These are phyloP conservation scores for Lojkania enalia DNA, from an alignment of 2,329 filamentous ascomycete species.

Conservation along the genomic window DNA sequence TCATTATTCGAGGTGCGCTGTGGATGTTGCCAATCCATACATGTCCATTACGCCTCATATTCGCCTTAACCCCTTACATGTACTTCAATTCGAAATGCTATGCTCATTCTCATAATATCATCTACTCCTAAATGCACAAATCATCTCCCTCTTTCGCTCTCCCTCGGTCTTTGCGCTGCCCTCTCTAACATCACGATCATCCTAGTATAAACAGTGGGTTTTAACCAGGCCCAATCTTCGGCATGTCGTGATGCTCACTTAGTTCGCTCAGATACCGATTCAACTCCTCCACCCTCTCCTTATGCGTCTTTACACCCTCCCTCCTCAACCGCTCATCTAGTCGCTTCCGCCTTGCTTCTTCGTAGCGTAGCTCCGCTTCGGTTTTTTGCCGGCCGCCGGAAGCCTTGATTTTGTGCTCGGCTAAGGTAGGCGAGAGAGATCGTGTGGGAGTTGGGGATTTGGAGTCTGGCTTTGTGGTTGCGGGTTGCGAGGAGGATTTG, in stretches of 20 bases:
- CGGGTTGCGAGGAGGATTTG: conserved; percentile 9
- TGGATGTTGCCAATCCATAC: too few relatives aligned
- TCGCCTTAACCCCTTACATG: too few relatives aligned
- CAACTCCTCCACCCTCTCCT: conserved; percentile 91
- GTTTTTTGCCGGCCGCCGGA: conserved; percentile 65
- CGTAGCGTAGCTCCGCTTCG: conserved; percentile 77
- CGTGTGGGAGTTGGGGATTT: conserved; percentile 31
- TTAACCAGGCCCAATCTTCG: conserved; percentile 62
- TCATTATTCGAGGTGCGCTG: too few relatives aligned
- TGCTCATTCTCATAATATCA: too few relatives aligned
- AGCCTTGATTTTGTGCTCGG: conserved; percentile 30
- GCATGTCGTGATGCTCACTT: conserved; percentile 97
- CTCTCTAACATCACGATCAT: too few relatives aligned
- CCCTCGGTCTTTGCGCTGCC: too few relatives aligned
- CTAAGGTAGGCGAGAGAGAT: conserved; percentile 40
- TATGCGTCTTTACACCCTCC: conserved; percentile 93
- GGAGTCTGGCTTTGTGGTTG: neutral
- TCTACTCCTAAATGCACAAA: too few relatives aligned
- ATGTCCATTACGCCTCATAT: too few relatives aligned
- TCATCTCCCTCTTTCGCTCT: too few relatives aligned
- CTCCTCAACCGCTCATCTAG: conserved; percentile 79
- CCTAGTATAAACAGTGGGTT: too few relatives aligned
- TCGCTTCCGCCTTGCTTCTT: conserved; percentile 79
- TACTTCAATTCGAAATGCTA: too few relatives aligned
- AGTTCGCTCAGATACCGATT: conserved; percentile 90